Evolutionary conservation across 169 alveolate genomes (phyloP).

Genomic region (Plasmodium gonderi): DNA sequence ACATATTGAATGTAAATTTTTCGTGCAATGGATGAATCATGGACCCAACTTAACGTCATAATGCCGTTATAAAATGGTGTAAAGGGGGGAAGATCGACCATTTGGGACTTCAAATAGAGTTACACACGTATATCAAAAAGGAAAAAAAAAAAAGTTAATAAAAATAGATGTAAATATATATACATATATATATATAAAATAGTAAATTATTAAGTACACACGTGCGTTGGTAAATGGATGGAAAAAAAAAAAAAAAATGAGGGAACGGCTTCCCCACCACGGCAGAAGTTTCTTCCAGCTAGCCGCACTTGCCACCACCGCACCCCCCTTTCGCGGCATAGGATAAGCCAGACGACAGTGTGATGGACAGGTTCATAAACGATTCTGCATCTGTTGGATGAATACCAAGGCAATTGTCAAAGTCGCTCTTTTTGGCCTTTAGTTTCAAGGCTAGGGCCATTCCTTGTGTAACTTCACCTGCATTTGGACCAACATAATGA

Average conservation of each 20-base stretch:
- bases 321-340: constrained; percentile 95
- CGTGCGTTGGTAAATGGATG: not conserved
- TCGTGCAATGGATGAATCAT: too few relatives aligned
- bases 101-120: too few relatives aligned
- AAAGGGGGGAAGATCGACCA: too few relatives aligned
- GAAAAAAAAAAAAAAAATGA: not conserved
- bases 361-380: constrained; percentile 85
- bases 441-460: constrained; percentile 94
- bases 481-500: constrained; percentile 98
- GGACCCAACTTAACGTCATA: too few relatives aligned
- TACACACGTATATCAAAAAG: too few relatives aligned
- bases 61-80: too few relatives aligned
- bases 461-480: constrained; percentile 99
- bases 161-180: not conserved
- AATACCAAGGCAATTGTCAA: constrained; percentile 93
- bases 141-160: too few relatives aligned
- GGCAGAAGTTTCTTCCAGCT: too few relatives aligned
- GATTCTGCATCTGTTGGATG: constrained; percentile 99
- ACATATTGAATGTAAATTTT: too few relatives aligned
- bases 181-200: not conserved
- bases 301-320: constrained; percentile 96
- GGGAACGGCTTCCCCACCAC: not conserved
- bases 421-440: constrained; percentile 94
- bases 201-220: not conserved
- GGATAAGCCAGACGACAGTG: constrained; percentile 90